Evolutionary conservation across 2,329 filamentous ascomycete species (phyloP).

Genomic region (Penicillium sp.): DNA sequence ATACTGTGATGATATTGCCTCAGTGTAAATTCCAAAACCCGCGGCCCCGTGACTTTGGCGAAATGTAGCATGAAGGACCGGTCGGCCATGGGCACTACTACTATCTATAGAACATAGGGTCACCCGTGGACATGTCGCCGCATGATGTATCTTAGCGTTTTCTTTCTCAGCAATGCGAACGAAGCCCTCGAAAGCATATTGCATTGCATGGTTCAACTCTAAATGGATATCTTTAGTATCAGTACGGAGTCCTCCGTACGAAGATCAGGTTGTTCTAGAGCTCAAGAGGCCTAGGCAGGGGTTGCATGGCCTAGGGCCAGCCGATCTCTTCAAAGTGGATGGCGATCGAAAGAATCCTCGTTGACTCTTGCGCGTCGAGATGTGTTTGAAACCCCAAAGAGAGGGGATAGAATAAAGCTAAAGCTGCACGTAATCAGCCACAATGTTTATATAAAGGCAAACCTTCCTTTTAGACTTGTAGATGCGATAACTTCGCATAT

Average conservation of each 20-base stretch:
- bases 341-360: neutral
- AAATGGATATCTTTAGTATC: no score
- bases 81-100: neutral
- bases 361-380: neutral
- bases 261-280: slow-evolving; percentile 7
- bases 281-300: slow-evolving; percentile 1
- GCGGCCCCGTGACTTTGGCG: neutral
- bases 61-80: neutral
- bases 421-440: neutral
- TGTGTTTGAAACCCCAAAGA: neutral
- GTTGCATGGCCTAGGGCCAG: neutral
- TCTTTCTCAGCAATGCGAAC: no score
- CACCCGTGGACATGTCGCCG: no score
- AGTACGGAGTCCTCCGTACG: neutral
- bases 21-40: neutral
- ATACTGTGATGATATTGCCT: neutral
- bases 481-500: neutral
- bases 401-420: neutral
- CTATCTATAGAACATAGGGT: no score
- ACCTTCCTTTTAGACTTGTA: neutral
- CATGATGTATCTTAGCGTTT: no score
- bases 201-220: no score
- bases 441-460: neutral
- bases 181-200: no score
- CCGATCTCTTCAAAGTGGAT: slow-evolving; percentile 5